Conservation (phyloP, 2,329 filamentous ascomycete species). For the Sporothrix variecibatus region DNA sequence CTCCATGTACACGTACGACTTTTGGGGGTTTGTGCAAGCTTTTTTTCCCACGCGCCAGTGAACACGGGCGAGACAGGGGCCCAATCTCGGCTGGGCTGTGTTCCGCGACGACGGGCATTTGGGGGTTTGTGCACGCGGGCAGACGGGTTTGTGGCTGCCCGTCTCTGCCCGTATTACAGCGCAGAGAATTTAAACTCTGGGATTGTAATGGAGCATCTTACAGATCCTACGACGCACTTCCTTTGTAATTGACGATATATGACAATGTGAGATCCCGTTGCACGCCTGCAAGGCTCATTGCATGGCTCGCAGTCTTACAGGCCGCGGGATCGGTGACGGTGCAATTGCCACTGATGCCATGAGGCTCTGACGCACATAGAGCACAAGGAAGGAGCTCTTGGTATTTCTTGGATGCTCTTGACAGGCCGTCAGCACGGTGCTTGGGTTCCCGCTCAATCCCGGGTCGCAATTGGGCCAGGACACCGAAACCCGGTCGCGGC, state of each 20-base stretch:
- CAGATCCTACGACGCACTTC: neutral
- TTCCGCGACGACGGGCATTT: neutral
- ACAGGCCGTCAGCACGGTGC: conserved; percentile 8
- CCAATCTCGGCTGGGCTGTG: conserved; percentile 7
- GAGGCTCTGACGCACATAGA: neutral
- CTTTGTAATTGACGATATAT: neutral
- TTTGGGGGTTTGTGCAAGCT: neutral
- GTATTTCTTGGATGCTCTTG: neutral
- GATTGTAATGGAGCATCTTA: neutral
- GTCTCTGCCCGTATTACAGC: neutral
- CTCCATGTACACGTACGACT: no score
- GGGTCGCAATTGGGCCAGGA: neutral
- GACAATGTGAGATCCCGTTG: neutral
- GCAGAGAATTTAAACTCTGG: neutral
- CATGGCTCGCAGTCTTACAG: neutral
- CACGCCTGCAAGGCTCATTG: neutral
- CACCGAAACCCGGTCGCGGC: conserved; percentile 16
- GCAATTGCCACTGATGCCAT: neutral
- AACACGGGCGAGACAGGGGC: neutral
- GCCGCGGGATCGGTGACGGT: neutral
- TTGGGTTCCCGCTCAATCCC: neutral
- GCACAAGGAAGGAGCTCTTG: neutral
- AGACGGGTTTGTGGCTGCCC: neutral
- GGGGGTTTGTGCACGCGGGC: neutral
- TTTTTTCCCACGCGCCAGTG: neutral